Base-by-base conservation (phyloP, 352 stramenopile species). In the Pythium dissotocum region DNA sequence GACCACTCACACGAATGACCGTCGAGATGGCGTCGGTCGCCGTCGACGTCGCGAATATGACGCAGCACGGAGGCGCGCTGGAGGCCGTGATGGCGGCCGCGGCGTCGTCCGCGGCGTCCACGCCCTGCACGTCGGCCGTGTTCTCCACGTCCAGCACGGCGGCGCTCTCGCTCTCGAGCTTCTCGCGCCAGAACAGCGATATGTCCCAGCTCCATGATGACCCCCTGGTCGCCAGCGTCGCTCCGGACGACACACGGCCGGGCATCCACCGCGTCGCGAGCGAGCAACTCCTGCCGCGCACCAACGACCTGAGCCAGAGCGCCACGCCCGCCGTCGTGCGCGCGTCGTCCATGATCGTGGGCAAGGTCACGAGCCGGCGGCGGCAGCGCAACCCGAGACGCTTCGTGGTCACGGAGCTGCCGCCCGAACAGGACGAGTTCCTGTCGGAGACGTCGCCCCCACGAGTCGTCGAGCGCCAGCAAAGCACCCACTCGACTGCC, bases 391-490 rank as follows among this genome's bases (percentile, higher is more conserved):
- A 76, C 35, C 82, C 85, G 40, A 72, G 81, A 2, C 85, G 85
- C 38, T 93, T 93, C 44, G 85, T 90, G 32, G 73, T 93, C 24
- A 93, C 85, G 16, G 85, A 93, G 61, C 69, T 93, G 30, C 78
- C 80, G 14, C 78, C 87, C 24, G 78, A 87, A 24, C 74, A 51
- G 7, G 68, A 74, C 61, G 66, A 65, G 28, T 68, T 72, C 21
- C 48, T 65, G 2, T 18, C 42, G 21, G 64, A 64, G 21, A 6
- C 53, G 13, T 49, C 55, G 44, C 35, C 63, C 28, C n/a, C 53
- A 28, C 18, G 21, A 10, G 46, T 33, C 21, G 44, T 52, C 10
- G 58, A 57, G n/a, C 51, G 26, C 28, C 26, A 40, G 28, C 51
- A 38, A 2, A 36, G 33, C 33, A 48, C 24, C 44, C 26, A 58